phyloP scores from a whole-genome alignment of 495 filamentous ascomycete species.

The Rhypophila decipiens region DNA sequence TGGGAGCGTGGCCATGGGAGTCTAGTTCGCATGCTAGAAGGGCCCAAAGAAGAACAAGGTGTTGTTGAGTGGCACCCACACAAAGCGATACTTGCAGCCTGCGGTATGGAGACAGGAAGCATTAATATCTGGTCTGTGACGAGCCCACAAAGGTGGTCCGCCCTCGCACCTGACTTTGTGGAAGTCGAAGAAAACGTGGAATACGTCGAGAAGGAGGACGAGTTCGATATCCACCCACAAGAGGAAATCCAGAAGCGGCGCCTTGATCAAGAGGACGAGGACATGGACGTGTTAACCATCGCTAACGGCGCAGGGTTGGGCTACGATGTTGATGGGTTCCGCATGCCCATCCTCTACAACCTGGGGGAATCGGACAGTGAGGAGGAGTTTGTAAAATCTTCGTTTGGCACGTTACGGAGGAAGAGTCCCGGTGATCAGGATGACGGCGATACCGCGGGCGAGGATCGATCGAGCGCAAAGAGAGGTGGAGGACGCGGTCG shows the following conservation, averaged over 20 bases:
- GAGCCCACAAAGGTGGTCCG: constrained; percentile 91
- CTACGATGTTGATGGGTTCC: constrained; percentile 58
- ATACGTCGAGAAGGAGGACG: constrained; percentile 90
- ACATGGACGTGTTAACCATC: constrained; percentile 77
- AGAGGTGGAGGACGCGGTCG: constrained; percentile 25
- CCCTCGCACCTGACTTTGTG: constrained; percentile 90
- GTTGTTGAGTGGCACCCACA: constrained; percentile 96
- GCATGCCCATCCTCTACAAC: constrained; percentile 83
- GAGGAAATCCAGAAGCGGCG: constrained; percentile 90
- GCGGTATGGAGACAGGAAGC: constrained; percentile 79
- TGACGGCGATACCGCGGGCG: constrained; percentile 27
- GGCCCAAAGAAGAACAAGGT: constrained; percentile 88
- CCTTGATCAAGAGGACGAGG: constrained; percentile 77
- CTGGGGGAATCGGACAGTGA: constrained; percentile 68
- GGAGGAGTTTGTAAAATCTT: constrained; percentile 82
- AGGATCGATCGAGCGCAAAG: constrained; percentile 25
- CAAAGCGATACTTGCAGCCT: constrained; percentile 80
- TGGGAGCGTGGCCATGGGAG: constrained; percentile 95
- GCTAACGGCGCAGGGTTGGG: constrained; percentile 51
- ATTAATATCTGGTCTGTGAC: constrained; percentile 92
- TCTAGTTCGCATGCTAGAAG: constrained; percentile 91
- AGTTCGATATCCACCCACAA: constrained; percentile 94
- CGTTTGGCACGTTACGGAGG: constrained; percentile 74
- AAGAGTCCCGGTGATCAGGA: constrained; percentile 53
- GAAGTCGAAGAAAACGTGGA: constrained; percentile 98